Conservation (phyloP, 164 flowering plant species). For the Piper betle region DNA sequence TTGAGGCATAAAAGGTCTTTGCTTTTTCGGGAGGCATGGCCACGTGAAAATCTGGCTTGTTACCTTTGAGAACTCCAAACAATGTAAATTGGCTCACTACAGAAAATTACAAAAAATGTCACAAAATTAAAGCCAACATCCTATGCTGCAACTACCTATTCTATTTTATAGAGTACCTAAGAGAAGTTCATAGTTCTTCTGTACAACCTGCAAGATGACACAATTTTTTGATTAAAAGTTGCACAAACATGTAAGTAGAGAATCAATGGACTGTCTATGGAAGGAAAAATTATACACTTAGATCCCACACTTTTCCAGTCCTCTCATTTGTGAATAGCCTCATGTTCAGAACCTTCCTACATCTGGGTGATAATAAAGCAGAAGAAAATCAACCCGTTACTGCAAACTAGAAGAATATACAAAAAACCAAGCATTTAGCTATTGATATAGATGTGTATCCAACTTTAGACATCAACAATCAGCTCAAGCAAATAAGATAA, state of each 20-base stretch:
- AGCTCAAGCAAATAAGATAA: no score
- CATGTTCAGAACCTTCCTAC: constrained; percentile 92
- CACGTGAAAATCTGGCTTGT: constrained; percentile 97
- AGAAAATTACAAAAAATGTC: not conserved
- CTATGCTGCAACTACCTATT: not conserved
- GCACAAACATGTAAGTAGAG: not conserved
- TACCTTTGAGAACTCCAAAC: constrained; percentile 81
- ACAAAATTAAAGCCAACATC: not conserved
- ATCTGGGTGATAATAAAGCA: constrained; percentile 29
- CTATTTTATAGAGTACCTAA: constrained; percentile 38
- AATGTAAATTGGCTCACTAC: constrained; percentile 95
- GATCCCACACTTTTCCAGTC: constrained; percentile 76
- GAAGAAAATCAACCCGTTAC: not conserved
- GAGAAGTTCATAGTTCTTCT: constrained; percentile 62
- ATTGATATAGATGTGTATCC: no score
- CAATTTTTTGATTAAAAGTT: not conserved
- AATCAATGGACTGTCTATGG: not conserved
- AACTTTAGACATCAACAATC: no score
- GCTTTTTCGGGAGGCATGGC: constrained; percentile 87
- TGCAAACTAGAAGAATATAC: not conserved
- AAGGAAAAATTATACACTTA: constrained; percentile 4
- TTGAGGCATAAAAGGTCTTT: constrained; percentile 70
- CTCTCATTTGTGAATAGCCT: constrained; percentile 72
- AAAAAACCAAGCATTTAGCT: not conserved
- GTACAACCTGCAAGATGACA: constrained; percentile 62